phyloP scores from a whole-genome alignment of 2,329 filamentous ascomycete genomes.

The Trichoderma afroharzianum region DNA sequence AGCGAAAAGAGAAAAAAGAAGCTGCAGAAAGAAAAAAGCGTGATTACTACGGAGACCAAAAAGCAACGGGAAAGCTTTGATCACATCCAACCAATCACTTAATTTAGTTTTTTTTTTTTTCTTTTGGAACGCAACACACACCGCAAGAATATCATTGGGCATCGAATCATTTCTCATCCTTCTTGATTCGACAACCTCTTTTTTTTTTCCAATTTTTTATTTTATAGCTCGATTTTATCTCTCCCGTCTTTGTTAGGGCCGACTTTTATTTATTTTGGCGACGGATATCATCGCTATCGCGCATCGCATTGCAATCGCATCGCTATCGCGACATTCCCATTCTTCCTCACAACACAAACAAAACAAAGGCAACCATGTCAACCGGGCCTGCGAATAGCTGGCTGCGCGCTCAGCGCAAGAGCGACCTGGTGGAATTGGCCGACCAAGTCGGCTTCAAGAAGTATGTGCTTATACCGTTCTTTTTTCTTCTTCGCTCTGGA shows the following conservation, averaged over 20 bases:
- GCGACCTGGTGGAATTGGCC: constrained; percentile 71
- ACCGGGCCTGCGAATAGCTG: constrained; percentile 55
- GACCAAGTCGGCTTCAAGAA: constrained; percentile 66
- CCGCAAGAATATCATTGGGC: constrained; percentile 13
- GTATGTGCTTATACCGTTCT: constrained; percentile 50
- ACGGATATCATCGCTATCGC: background rate
- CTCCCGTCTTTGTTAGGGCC: background rate
- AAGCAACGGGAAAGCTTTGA: background rate
- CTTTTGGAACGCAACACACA: constrained; percentile 8
- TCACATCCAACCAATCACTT: background rate
- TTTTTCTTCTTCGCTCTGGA: background rate
- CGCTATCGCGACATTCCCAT: background rate
- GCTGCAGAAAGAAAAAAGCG: background rate
- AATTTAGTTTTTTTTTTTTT: background rate
- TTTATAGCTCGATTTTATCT: background rate
- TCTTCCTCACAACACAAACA: background rate
- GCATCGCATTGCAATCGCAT: background rate
- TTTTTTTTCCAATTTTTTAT: background rate
- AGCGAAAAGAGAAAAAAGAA: background rate
- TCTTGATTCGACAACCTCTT: constrained; percentile 2
- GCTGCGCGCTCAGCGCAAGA: constrained; percentile 79
- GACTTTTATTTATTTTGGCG: background rate
- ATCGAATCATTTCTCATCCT: background rate
- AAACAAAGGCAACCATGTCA: constrained; percentile 22
- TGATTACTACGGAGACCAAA: background rate